phyloP scores from a whole-genome alignment of 1,139 yeast species.

The Geotrichum aggregatum region DNA sequence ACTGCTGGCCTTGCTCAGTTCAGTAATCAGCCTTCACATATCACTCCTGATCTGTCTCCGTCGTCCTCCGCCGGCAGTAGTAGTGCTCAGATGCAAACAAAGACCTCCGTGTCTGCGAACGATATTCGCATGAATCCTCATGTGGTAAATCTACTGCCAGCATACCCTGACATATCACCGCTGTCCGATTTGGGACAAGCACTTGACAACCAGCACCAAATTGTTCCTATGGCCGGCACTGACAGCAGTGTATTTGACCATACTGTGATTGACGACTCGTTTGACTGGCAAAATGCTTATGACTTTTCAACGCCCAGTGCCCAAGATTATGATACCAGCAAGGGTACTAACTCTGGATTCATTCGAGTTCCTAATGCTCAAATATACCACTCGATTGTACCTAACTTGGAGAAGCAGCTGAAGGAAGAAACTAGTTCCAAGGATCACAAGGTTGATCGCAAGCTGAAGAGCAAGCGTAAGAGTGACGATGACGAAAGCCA shows the following conservation, averaged over 20 bases:
- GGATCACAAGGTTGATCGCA: background rate
- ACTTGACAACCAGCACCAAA: constrained; percentile 3
- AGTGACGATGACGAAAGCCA: background rate
- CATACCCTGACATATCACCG: constrained; percentile 13
- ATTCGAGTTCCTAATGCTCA: constrained; percentile 24
- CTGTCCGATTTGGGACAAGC: background rate
- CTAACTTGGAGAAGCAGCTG: constrained; percentile 28
- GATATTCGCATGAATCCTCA: constrained; percentile 21
- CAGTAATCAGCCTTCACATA: background rate
- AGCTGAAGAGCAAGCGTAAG: background rate
- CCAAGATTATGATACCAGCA: background rate
- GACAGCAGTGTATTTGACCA: too few species aligned
- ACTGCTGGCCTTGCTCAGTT: background rate
- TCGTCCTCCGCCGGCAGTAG: constrained; percentile 7
- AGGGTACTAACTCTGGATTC: constrained; percentile 11
- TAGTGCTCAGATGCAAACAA: background rate
- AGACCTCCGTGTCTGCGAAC: constrained; percentile 1
- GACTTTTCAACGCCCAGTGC: background rate
- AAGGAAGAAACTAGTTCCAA: too few species aligned
- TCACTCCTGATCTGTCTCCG: too few species aligned
- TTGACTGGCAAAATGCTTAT: constrained; percentile 9
- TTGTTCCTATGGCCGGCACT: too few species aligned
- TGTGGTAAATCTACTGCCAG: constrained; percentile 23
- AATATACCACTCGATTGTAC: constrained; percentile 29
- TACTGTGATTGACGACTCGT: background rate